phyloP scores from a whole-genome alignment of 345 rosid species.

The Turritis glabra region DNA sequence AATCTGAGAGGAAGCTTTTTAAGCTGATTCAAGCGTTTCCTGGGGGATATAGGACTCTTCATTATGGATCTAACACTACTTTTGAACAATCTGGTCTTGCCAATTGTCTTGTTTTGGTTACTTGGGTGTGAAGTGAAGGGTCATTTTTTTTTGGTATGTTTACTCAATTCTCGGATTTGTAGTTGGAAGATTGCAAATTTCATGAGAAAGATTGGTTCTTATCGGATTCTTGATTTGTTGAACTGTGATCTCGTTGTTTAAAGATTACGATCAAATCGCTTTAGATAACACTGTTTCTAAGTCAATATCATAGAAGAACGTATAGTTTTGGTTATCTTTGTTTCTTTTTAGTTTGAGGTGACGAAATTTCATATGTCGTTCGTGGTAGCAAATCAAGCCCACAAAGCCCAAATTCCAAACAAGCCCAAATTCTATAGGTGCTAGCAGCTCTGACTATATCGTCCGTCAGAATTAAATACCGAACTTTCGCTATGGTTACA shows the following conservation, averaged over 20 bases:
- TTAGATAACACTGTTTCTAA: neutral
- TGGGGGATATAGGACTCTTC: constrained; percentile 64
- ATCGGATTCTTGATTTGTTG: neutral
- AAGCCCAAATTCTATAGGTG: neutral
- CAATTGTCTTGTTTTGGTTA: constrained; percentile 69
- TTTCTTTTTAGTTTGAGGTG: neutral
- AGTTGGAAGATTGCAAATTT: neutral
- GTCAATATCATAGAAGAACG: neutral
- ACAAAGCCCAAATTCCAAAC: neutral
- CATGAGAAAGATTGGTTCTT: neutral
- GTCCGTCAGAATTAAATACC: too few relatives aligned
- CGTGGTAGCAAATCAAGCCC: neutral
- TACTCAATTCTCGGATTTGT: neutral
- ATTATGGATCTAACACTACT: constrained; percentile 54
- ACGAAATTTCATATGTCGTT: neutral
- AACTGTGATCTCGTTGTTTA: neutral
- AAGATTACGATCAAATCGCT: neutral
- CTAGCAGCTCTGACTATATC: too few relatives aligned
- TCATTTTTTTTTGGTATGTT: too few relatives aligned
- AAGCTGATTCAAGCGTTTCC: constrained; percentile 76
- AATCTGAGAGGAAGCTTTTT: constrained; percentile 53
- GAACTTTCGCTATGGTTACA: too few relatives aligned
- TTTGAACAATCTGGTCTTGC: constrained; percentile 83
- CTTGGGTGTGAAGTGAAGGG: constrained; percentile 63
- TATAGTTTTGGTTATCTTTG: neutral